Conservation (phyloP, 176 grass and related monocot species). For the Carex myosuroides region DNA sequence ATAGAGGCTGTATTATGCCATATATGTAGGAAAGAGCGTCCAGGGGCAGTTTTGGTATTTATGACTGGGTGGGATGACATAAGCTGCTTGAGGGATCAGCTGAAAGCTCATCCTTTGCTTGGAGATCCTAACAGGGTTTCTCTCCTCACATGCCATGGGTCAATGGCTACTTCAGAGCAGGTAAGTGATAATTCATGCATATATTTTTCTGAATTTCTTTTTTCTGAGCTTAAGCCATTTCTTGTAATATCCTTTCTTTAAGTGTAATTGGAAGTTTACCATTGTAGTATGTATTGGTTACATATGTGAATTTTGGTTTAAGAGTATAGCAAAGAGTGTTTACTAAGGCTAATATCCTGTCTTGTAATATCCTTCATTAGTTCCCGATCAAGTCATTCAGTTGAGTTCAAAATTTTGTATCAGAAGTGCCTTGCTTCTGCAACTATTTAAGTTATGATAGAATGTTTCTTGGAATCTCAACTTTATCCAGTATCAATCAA, state of each 20-base stretch:
- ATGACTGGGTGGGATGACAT: conserved; percentile 99
- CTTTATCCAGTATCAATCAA: background rate
- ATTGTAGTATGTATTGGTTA: background rate
- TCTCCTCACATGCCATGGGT: conserved; percentile 91
- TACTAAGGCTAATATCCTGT: background rate
- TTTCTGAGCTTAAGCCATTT: background rate
- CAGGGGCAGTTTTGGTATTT: conserved; percentile 90
- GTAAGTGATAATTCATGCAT: conserved; percentile 27
- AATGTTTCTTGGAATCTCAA: background rate
- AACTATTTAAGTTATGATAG: background rate
- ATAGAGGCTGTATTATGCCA: conserved; percentile 91
- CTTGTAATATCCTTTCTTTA: background rate
- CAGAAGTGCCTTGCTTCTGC: background rate
- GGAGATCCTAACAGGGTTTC: conserved; percentile 89
- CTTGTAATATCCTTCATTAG: background rate
- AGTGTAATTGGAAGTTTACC: background rate
- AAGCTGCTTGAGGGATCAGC: conserved; percentile 87
- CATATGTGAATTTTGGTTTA: background rate
- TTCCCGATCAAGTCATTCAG: background rate
- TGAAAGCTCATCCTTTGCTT: conserved; percentile 84
- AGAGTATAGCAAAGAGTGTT: background rate
- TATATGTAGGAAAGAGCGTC: conserved; percentile 85
- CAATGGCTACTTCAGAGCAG: conserved; percentile 96
- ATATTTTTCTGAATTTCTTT: background rate
- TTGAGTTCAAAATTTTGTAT: background rate